Base-by-base conservation (phyloP, 2,329 filamentous ascomycete species). In the Sordariomycetes sp. region DNA sequence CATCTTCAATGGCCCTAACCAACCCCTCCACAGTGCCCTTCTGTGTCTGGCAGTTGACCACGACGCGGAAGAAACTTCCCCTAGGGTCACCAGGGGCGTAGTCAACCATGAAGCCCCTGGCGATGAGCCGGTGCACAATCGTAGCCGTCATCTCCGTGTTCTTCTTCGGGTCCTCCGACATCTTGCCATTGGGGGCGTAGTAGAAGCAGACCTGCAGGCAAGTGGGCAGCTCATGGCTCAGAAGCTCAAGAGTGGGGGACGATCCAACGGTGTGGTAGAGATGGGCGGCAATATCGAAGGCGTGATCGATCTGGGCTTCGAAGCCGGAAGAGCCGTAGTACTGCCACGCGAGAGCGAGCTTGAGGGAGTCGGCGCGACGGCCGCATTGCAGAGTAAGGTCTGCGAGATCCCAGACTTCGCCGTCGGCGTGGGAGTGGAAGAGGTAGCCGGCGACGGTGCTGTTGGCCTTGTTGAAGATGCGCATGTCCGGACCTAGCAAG, bases 181-280 rank as follows among this genome's bases (percentile, higher is more conserved):
- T 42, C 37, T 56, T 47, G 3, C 78, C 74, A 1, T 42, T 42
- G 0, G 75, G 75, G 0, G 80, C 76, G 49, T 84, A 87, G 55
- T 94, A 94, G 57, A 96, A 96, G 64, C 90, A 95, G 16, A 96
- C 83, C 61, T 96, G 92, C 53, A 94, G 63, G 59, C 90, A 96
- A 1, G 86, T 85, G 30, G 88, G 80, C 18, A 86, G 84, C 46
- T 83, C 80, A 36, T 75, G 68, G 9, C 78, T 84, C 4, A 94
- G 74, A 12, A 94, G 66, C 14, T 73, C 61, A 46, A 96, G 82
- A 45, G 84, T 64, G 0, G 60, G 52, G 27, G 68, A 66, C 11
- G 60, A 30, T 5, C 64, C 57, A 3, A 95, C 51, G 1, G 79
- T 56, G 0, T 51, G 51, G 1, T 81, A 75, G n/a, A 96, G 66